Conservation (phyloP, 306 rosid genomes). For the barrel medic (Medicago truncatula) region DNA sequence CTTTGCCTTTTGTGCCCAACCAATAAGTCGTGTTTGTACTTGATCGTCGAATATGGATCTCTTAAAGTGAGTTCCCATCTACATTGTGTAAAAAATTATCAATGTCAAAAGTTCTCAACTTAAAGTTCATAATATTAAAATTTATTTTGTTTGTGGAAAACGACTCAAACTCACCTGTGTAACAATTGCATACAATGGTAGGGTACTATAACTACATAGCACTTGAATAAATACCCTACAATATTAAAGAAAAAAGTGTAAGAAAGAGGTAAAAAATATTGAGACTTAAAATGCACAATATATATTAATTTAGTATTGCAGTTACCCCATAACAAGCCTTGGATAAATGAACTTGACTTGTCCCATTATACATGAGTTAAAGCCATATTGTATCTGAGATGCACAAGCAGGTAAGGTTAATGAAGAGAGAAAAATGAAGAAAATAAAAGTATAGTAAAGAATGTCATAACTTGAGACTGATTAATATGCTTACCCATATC, state of each 20-base stretch:
- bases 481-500: constrained; percentile 67
- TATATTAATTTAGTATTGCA: not conserved
- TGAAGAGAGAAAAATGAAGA: not conserved
- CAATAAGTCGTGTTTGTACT: constrained; percentile 68
- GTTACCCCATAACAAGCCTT: constrained; percentile 84
- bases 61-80: constrained; percentile 91
- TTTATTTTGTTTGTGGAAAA: too few species aligned
- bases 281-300: not conserved
- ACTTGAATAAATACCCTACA: constrained; percentile 73
- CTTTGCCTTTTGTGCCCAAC: constrained; percentile 82
- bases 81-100: constrained; percentile 13
- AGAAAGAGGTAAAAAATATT: not conserved
- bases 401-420: constrained; percentile 13
- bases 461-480: not conserved
- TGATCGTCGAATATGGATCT: constrained; percentile 74
- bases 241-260: not conserved
- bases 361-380: constrained; percentile 93
- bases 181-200: constrained; percentile 83
- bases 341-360: constrained; percentile 61
- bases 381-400: constrained; percentile 67
- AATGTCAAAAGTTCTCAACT: not conserved
- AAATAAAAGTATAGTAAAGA: not conserved
- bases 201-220: constrained; percentile 84
- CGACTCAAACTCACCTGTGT: constrained; percentile 67
- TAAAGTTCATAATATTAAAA: not conserved